Evolutionary conservation across 768 basidiomycete genomes (phyloP).

Genomic region (Tricholoma sp.): DNA sequence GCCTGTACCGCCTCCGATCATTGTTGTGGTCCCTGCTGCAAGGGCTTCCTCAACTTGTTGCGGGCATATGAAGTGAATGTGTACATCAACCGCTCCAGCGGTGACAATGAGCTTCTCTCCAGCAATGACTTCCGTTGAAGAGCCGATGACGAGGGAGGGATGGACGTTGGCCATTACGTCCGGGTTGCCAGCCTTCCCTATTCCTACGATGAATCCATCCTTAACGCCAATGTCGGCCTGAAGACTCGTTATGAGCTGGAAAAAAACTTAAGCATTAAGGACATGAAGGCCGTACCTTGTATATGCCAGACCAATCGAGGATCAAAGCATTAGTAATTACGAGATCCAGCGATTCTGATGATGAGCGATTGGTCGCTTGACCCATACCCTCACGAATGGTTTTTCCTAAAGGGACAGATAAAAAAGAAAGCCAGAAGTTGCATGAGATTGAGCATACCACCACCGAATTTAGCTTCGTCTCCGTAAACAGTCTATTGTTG

Average conservation of each 20-base stretch:
- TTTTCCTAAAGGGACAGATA: constrained; percentile 55
- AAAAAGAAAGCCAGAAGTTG: neutral
- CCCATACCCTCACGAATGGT: constrained; percentile 97
- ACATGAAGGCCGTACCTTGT: constrained; percentile 56
- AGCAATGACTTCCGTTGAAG: constrained; percentile 92
- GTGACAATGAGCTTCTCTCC: constrained; percentile 94
- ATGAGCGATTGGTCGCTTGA: constrained; percentile 70
- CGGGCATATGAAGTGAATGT: constrained; percentile 94
- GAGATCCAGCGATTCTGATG: constrained; percentile 73
- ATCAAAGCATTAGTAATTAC: constrained; percentile 95
- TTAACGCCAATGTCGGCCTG: constrained; percentile 96
- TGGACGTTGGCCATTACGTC: constrained; percentile 84
- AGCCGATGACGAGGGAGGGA: constrained; percentile 72
- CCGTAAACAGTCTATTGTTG: constrained; percentile 72
- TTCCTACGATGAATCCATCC: constrained; percentile 71
- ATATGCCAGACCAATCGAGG: constrained; percentile 92
- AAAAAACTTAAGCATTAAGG: neutral
- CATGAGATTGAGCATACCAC: constrained; percentile 44
- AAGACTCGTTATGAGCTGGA: neutral
- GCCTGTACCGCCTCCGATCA: constrained; percentile 96
- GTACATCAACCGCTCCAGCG: constrained; percentile 88
- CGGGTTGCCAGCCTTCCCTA: constrained; percentile 98
- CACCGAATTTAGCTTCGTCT: constrained; percentile 97
- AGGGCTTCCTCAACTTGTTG: constrained; percentile 87
- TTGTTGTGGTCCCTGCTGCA: constrained; percentile 80